Evolutionary conservation across 345 rosid species (phyloP).

Genomic region (Salix udensis): DNA sequence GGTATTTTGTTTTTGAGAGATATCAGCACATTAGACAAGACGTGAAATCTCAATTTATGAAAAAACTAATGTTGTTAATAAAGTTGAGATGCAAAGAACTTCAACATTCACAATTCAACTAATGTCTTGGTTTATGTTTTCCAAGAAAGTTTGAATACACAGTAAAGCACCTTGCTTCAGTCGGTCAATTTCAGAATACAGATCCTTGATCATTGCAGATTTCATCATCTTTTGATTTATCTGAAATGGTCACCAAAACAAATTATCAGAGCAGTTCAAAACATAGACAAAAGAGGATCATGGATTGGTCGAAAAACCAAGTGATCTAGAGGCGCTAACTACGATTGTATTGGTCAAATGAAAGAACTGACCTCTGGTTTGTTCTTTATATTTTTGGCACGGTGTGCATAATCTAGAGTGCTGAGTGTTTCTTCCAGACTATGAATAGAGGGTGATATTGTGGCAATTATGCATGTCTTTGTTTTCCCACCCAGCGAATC

Average conservation of each 20-base stretch:
- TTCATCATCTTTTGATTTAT: slow-evolving; percentile 99
- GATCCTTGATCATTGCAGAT: slow-evolving; percentile 91
- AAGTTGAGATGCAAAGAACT: not conserved
- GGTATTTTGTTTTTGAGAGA: slow-evolving; percentile 9
- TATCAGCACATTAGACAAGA: slow-evolving; percentile 11
- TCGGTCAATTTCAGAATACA: slow-evolving; percentile 95
- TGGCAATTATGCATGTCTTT: slow-evolving; percentile 98
- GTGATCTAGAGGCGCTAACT: not conserved
- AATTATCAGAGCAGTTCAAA: slow-evolving; percentile 15
- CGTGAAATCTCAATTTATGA: not conserved
- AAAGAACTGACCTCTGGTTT: slow-evolving; percentile 73
- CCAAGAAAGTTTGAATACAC: slow-evolving; percentile 7
- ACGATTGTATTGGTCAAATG: not conserved
- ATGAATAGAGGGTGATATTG: slow-evolving; percentile 85
- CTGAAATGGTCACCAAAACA: slow-evolving; percentile 37
- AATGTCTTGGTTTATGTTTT: not conserved
- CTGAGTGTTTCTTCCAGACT: slow-evolving; percentile 97
- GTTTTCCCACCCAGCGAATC: slow-evolving; percentile 99
- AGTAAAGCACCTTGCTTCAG: slow-evolving; percentile 78
- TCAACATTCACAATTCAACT: not conserved
- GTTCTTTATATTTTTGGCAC: slow-evolving; percentile 98
- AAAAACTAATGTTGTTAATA: not conserved
- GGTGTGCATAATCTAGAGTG: slow-evolving; percentile 97
- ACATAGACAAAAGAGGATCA: slow-evolving; percentile 5
- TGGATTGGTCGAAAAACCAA: slow-evolving; percentile 9